A percentile compares a stretch with the other conserved stretches of the same genome.
Conservation (phyloP, 345 rosid genomes). For the Ceriops decandra region DNA sequence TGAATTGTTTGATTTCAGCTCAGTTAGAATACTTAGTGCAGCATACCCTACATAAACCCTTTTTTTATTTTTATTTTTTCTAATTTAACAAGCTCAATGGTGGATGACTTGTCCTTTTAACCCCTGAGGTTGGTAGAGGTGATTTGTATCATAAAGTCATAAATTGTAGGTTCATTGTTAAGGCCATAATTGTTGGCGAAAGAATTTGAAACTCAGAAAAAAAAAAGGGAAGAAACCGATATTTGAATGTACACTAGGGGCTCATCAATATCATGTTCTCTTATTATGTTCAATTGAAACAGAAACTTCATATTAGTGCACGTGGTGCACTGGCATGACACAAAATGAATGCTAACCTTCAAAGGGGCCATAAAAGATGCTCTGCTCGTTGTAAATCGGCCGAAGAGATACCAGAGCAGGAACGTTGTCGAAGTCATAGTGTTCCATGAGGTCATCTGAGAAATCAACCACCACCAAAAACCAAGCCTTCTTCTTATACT, state of each 20-base stretch:
- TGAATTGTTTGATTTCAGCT: not conserved
- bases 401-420: constrained; percentile 72
- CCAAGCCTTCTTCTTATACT: constrained; percentile 96
- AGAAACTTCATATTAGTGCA: not conserved
- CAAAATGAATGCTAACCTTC: constrained; percentile 54
- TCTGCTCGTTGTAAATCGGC: constrained; percentile 59
- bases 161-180: not conserved
- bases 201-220: too few relatives aligned
- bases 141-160: not conserved
- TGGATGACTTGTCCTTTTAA: not conserved
- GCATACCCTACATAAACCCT: not conserved
- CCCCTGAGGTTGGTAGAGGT: not conserved
- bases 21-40: not conserved
- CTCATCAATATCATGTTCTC: not conserved
- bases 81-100: not conserved
- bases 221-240: not conserved
- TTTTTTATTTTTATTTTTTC: not conserved
- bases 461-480: constrained; percentile 72
- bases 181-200: too few relatives aligned
- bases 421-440: constrained; percentile 69
- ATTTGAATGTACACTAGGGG: not conserved
- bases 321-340: not conserved
- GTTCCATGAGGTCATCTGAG: constrained; percentile 70
- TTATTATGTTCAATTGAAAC: not conserved
- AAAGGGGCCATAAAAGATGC: constrained; percentile 80